Base-by-base conservation (phyloP, 1,284 basidiomycete genomes). In the Marasmius fiardii region DNA sequence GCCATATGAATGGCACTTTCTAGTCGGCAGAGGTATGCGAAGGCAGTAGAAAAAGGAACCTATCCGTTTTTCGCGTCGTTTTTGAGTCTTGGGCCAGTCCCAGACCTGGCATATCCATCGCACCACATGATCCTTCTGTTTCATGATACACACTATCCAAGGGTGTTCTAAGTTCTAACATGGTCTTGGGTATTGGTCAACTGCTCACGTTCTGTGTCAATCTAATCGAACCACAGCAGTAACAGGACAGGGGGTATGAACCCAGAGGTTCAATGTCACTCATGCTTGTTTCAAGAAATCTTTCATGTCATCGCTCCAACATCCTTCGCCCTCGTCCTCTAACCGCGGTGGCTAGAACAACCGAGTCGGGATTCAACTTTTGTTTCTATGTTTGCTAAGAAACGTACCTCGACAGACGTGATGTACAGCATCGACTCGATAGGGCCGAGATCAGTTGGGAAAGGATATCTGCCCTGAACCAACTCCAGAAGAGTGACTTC, bases 361-460 rank as follows among this genome's bases (percentile, higher is more conserved):
- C 12, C 53, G 44, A 56, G 33, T 58, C 61, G 33, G n/a, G n/a
- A n/a, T 66, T 45, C 45, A 34, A 51, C 41, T 28, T 14, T 10
- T 23, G 34, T 10, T 43, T 23, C 52, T 55, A 49, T 24, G 21
- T 49, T 53, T 26, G 8, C 7, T 18, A 52, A 4, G 43, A 51
- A 33, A 74, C 79, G 52, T 61, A 88, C 89, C 74, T 90, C 87
- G 61, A 84, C 83, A 54, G 85, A 83, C 21, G 94, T 90, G 64
- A 98, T 95, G 67, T 95, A 89, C 71, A 92, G 90, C 72, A 99
- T 85, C 51, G 99, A 77, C 67, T 99, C 96, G 68, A 99, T 95
- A 14, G 94, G 89, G 4, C 92, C 90, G 41, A 94, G 79, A 65
- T 98, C 95, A 47, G 85, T 88, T 1, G 95, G 93, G 76, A 98